Evolutionary conservation across 1,139 yeast genomes (phyloP).

Genomic region (Geotrichum siamense): DNA sequence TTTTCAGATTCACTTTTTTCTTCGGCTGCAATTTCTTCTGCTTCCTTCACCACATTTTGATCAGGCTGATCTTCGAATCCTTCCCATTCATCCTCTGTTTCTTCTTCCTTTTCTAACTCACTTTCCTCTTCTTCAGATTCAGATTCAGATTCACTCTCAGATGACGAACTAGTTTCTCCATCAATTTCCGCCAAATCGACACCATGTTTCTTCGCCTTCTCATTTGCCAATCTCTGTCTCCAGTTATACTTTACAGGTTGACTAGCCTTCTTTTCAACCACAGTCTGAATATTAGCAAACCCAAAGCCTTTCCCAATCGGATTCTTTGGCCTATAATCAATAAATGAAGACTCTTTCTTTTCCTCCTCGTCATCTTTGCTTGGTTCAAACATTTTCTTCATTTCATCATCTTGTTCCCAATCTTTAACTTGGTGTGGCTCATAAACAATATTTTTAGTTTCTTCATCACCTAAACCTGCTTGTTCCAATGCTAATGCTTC

Average conservation of each 20-base stretch:
- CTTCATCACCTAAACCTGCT: conserved; percentile 64
- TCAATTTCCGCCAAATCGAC: conserved; percentile 36
- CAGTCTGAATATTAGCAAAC: conserved; percentile 49
- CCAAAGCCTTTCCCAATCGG: conserved; percentile 65
- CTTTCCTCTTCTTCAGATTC: conserved; percentile 24
- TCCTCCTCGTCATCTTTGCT: conserved; percentile 18
- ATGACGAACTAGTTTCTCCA: conserved; percentile 33
- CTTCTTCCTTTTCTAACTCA: conserved; percentile 23
- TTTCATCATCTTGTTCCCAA: conserved; percentile 46
- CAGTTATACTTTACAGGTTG: conserved; percentile 44
- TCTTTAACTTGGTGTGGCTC: conserved; percentile 61
- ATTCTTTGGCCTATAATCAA: conserved; percentile 64
- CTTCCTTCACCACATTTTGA: conserved; percentile 18
- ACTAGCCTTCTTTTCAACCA: conserved; percentile 39
- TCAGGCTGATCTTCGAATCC: conserved; percentile 20
- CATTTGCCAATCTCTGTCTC: conserved; percentile 48
- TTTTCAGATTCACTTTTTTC: conserved; percentile 21
- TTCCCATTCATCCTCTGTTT: conserved; percentile 21
- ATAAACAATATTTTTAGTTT: conserved; percentile 55
- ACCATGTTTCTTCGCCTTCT: conserved; percentile 35
- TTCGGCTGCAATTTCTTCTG: conserved; percentile 22
- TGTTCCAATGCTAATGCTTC: conserved; percentile 72
- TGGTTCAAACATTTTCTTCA: conserved; percentile 18
- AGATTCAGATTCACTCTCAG: conserved; percentile 26
- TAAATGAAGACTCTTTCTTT: conserved; percentile 44